Evolutionary conservation across 2,329 filamentous ascomycete species (phyloP), one percentile per base, ranked within the genome.

Genomic region (Conoideocrella luteorostrata): DNA sequence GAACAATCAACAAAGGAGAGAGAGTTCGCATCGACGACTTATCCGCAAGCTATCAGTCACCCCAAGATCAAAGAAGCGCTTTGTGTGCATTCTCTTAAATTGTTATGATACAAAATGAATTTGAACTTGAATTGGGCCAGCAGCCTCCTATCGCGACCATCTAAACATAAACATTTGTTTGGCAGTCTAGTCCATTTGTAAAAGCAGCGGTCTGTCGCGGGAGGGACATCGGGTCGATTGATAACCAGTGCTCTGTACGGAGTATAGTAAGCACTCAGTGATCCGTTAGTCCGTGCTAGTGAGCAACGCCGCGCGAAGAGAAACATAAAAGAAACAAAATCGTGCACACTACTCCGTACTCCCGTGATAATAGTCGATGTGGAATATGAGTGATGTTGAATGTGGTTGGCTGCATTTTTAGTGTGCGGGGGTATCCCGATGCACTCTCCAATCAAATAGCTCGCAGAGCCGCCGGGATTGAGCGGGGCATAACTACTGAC

Each of bases 381-480:
- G 20, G 12, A 29, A 22, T 15, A 21, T 36, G 12, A 22, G 24
- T 42, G 40, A 42, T 42, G 22, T 18, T 15, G 15, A n/a, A 22
- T 20, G 17, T 43, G 33, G 17, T 37, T 38, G 41, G 41, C 33
- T 43, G 24, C 24, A n/a, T 32, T 5, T 15, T 21, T 29, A 21
- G n/a, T 20, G 23, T 11, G 7, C 17, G 11, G 10, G 15, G 23
- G 17, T 34, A 39, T 6, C 44, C 33, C 12, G 15, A 23, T 22
- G 34, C 40, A 33, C 22, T 21, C 2, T 28, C 43, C 46, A 45
- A 47, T 47, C 39, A 47, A 28, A 22, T 28, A 37, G 15, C 13
- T 21, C 7, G 12, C 28, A 40, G 34, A 48, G 43, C 46, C 46
- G 46, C 46, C 39, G 29, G 18, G 15, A 15, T 17, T 20, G 39